Conservation (phyloP, 129 eudicot species). For the Mikania micrantha region DNA sequence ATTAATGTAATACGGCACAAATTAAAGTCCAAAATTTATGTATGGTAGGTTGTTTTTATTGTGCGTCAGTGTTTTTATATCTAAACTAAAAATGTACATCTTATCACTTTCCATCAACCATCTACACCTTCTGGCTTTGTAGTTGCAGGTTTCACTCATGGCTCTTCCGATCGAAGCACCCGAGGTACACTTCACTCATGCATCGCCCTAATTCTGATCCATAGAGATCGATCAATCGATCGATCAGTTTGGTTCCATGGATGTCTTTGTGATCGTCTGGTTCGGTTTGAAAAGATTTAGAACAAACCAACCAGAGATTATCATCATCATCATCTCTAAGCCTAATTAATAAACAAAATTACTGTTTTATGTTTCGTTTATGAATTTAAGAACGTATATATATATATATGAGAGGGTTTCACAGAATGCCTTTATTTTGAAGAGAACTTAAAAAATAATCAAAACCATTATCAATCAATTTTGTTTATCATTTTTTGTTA, state of each 20-base stretch:
- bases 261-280: not conserved
- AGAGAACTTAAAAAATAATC: no score
- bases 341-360: not conserved
- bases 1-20: no score
- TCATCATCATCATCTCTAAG: not conserved
- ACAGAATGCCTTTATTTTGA: no score
- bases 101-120: constrained; percentile 7
- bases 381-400: not conserved
- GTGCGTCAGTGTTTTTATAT: not conserved
- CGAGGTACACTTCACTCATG: constrained; percentile 12
- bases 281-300: not conserved
- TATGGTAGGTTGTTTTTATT: not conserved
- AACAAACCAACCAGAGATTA: not conserved
- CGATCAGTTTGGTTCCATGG: not conserved
- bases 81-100: not conserved
- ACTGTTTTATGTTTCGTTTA: not conserved
- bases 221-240: not conserved
- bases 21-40: not conserved
- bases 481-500: no score
- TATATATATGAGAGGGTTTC: not conserved
- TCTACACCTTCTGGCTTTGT: constrained; percentile 18
- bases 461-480: no score
- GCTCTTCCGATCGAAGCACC: constrained; percentile 14
- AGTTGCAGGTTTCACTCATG: constrained; percentile 23
- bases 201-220: not conserved